A percentile compares a stretch with the other conserved stretches of the same genome.
These are phyloP conservation scores for Hemileccinum hortonii DNA, from an alignment of 1,284 basidiomycete genomes.

Conservation along the genomic window DNA sequence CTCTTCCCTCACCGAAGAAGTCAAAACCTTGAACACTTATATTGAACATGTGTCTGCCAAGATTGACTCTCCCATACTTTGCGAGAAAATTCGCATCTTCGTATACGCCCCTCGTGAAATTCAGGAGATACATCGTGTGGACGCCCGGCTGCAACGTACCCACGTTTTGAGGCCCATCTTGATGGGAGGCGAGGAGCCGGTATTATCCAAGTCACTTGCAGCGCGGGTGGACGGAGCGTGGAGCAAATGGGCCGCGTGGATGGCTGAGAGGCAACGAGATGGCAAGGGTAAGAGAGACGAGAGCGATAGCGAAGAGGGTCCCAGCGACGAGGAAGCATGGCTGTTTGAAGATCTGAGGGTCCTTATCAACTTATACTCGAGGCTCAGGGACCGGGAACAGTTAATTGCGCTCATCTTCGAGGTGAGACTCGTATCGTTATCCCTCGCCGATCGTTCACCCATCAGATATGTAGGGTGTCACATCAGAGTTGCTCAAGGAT, in stretches of 20 bases:
- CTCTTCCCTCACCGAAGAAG: conserved; percentile 87
- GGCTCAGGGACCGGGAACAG: conserved; percentile 88
- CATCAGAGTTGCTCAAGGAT: conserved; percentile 94
- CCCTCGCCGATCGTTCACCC: conserved; percentile 2
- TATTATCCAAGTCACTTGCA: conserved; percentile 73
- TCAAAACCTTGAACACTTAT: conserved; percentile 79
- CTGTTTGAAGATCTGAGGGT: conserved; percentile 87
- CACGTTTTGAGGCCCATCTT: conserved; percentile 84
- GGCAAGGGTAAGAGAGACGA: conserved; percentile 53
- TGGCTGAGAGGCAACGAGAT: conserved; percentile 58
- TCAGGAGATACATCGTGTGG: conserved; percentile 76
- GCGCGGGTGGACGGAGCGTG: conserved; percentile 76
- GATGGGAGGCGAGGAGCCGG: conserved; percentile 76
- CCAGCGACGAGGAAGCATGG: conserved; percentile 92
- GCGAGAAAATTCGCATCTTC: conserved; percentile 85
- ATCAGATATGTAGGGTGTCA: conserved; percentile 67
- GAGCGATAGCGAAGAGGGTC: conserved; percentile 89
- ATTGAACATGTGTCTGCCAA: conserved; percentile 85
- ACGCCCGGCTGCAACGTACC: conserved; percentile 61
- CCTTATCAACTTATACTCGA: conserved; percentile 74
- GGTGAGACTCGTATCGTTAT: conserved; percentile 42
- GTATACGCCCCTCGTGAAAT: conserved; percentile 87
- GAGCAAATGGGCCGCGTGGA: conserved; percentile 75
- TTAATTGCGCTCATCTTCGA: conserved; percentile 94
- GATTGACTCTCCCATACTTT: conserved; percentile 84